These are phyloP conservation scores for Plantago elongata DNA, from an alignment of 257 asterid species.

Conservation along the genomic window DNA sequence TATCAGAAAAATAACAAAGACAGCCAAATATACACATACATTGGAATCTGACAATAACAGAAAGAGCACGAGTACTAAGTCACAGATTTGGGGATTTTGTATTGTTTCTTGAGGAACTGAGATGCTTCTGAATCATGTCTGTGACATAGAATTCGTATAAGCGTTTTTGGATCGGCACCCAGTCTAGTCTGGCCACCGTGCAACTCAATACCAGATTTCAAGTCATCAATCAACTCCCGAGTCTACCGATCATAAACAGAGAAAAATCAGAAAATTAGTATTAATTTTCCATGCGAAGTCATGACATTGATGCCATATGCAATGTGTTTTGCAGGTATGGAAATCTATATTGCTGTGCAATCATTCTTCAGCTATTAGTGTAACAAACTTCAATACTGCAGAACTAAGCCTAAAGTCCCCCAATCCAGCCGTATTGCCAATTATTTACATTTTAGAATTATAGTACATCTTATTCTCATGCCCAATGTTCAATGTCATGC, in stretches of 20 bases:
- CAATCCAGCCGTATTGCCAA: too few species aligned
- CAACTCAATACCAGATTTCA: slow-evolving; percentile 71
- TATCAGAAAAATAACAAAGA: not conserved
- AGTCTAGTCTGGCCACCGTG: slow-evolving; percentile 74
- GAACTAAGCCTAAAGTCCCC: too few species aligned
- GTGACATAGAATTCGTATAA: slow-evolving; percentile 78
- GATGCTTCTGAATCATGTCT: slow-evolving; percentile 89
- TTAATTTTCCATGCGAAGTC: not conserved
- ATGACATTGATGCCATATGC: not conserved
- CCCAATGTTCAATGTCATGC: too few species aligned
- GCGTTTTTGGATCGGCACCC: slow-evolving; percentile 81
- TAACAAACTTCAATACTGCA: too few species aligned
- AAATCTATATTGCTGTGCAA: not conserved
- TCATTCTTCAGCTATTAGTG: not conserved
- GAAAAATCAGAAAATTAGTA: not conserved
- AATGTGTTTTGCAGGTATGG: not conserved
- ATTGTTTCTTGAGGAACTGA: slow-evolving; percentile 93
- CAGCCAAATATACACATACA: slow-evolving; percentile 1
- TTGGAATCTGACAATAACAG: not conserved
- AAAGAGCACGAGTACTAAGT: slow-evolving; percentile 22
- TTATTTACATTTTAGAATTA: too few species aligned
- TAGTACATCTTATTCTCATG: too few species aligned
- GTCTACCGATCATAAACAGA: slow-evolving; percentile 46
- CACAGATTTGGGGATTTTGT: slow-evolving; percentile 75
- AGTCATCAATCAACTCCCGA: slow-evolving; percentile 79